Percentiles rank a stretch among this genome's conserved stretches.
These are phyloP conservation scores for Bigelowiella natans DNA, from an alignment of 78 protist genomes.

Conservation along the genomic window DNA sequence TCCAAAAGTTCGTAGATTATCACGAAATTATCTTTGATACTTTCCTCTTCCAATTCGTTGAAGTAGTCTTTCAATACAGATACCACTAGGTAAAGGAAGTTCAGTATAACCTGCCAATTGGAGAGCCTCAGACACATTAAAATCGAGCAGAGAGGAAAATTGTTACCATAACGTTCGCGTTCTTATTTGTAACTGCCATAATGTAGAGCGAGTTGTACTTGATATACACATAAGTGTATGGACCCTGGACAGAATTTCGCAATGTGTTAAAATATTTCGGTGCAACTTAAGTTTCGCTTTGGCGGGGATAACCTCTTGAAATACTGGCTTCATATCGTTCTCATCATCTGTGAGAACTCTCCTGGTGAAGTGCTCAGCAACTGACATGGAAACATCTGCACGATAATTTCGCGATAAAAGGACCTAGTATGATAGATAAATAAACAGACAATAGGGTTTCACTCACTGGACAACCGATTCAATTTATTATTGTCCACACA, in stretches of 20 bases:
- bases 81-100: constrained; percentile 74
- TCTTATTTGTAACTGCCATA: constrained; percentile 74
- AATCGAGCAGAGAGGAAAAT: too few species aligned
- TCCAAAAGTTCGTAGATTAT: constrained; percentile 93
- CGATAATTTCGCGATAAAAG: constrained; percentile 38
- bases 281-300: neutral
- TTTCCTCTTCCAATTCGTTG: constrained; percentile 52
- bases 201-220: constrained; percentile 60
- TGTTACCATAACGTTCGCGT: constrained; percentile 64
- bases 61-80: constrained; percentile 18
- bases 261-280: neutral
- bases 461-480: too few species aligned
- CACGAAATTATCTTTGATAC: constrained; percentile 94
- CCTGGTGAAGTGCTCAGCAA: constrained; percentile 11
- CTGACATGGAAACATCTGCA: constrained; percentile 44
- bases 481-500: too few species aligned
- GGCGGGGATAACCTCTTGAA: neutral
- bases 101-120: constrained; percentile 51
- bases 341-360: constrained; percentile 19
- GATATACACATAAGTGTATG: constrained; percentile 62
- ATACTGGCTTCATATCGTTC: constrained; percentile 12
- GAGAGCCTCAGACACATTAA: too few species aligned
- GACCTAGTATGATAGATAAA: too few species aligned
- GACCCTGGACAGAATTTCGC: neutral
- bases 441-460: too few species aligned